These are phyloP conservation scores for Brassica napus DNA, from an alignment of 345 rosid genomes.

Conservation along the genomic window Da-Ae NC_063440.1:19130501-19131000, in stretches of 20 bases:
- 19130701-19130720: constrained; percentile 20
- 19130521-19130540: constrained; percentile 54
- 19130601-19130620: constrained; percentile 25
- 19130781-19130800: not conserved
- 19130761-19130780: not conserved
- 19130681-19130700: not conserved
- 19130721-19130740: not conserved
- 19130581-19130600: constrained; percentile 50
- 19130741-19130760: not conserved
- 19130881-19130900: not conserved
- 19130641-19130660: constrained; percentile 3
- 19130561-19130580: constrained; percentile 87
- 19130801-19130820: not conserved
- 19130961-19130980: constrained; percentile 89
- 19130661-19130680: not conserved
- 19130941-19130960: constrained; percentile 26
- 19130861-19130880: constrained; percentile 6
- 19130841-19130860: constrained; percentile 4
- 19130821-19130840: not conserved
- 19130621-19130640: constrained; percentile 7
- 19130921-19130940: not conserved
- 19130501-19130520: constrained; percentile 55
- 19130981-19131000: constrained; percentile 95
- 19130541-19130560: constrained; percentile 74
- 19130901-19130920: not conserved